phyloP scores from a whole-genome alignment of 1,284 basidiomycete species.

The Tranzscheliella williamsii region DNA sequence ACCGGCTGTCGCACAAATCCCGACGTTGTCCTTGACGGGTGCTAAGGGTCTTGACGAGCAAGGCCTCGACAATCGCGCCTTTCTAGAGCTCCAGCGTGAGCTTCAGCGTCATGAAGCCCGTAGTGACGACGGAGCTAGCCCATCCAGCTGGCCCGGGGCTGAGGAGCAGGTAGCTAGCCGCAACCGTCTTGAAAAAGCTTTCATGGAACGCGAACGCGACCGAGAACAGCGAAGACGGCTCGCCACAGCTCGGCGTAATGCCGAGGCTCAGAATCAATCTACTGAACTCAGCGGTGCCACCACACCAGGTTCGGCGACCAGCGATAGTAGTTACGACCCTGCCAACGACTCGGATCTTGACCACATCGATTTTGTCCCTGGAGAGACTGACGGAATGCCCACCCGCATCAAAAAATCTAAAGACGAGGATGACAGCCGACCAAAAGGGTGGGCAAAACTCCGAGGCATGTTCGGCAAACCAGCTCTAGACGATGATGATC shows the following conservation, averaged over 20 bases:
- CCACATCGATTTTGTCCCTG: constrained; percentile 56
- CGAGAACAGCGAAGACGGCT: constrained; percentile 15
- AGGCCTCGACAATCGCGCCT: constrained; percentile 50
- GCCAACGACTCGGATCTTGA: constrained; percentile 53
- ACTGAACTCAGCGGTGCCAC: constrained; percentile 33
- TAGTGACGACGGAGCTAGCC: constrained; percentile 17
- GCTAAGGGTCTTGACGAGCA: constrained; percentile 52
- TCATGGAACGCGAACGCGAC: constrained; percentile 30
- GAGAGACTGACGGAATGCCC: constrained; percentile 59
- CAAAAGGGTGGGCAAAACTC: constrained; percentile 53
- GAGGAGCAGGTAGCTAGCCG: constrained; percentile 1
- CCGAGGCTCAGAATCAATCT: constrained; percentile 9
- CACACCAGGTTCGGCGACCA: constrained; percentile 42
- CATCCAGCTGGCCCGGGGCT: constrained; percentile 19
- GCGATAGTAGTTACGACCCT: constrained; percentile 55
- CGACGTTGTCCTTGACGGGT: constrained; percentile 39
- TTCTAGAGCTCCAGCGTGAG: constrained; percentile 51
- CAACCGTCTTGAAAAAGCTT: constrained; percentile 17
- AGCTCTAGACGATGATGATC: constrained; percentile 21
- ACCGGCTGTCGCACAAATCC: constrained; percentile 5
- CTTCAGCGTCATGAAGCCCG: constrained; percentile 46
- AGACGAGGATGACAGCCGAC: constrained; percentile 7
- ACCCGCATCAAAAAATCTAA: constrained; percentile 26
- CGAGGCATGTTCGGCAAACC: constrained; percentile 44
- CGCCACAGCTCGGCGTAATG: not conserved